Base-by-base conservation (phyloP, 1,139 yeast genomes). In the Candida sp. region DNA sequence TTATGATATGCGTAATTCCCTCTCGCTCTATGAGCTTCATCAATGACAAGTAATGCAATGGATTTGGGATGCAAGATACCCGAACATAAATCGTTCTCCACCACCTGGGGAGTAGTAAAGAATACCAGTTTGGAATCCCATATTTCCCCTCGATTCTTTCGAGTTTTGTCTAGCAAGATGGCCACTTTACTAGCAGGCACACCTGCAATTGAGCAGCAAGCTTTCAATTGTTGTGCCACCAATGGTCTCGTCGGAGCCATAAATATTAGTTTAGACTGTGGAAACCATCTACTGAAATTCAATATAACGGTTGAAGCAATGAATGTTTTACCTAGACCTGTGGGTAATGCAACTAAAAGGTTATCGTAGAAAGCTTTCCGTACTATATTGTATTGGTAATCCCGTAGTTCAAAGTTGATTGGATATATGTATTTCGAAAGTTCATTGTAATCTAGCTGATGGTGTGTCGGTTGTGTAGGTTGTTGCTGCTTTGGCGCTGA, bases 171-270 rank as follows among this genome's bases (percentile, higher is more conserved):
- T 39, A 93, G 66, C 45, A 95, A 66, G 40, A 90, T 87, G 1
- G 97, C 95, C 2, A 93, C 87, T 43, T 84, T 84, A 19, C 75
- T 66, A 40, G 83, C 70, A 0, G 96, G 85, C 22, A 91, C 80
- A 1, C 97, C 98, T 0, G 96, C 85, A 23, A 88, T 84, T 7
- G 90, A 86, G 46, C 91, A 75, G 57, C 97, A 93, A 1, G 98
- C 98, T 56, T 87, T 87, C 52, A 93, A 87, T 62, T 95, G 99
- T 63, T 95, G 99, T 0, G 97, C 93, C n/a, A 95, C 99, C 46
- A 95, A 73, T 0, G 99, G 99, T 52, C 90, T 75, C 0, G 99
- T 95, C 0, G 99, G 99, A 0, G 99, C 99, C 84, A 93, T 84
- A 59, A 95, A 95, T 5, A 95, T 78, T 50, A 93, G 81, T 58